Base-by-base conservation (phyloP, 2,329 filamentous ascomycete genomes). In the Arthroderma sp. region DNA sequence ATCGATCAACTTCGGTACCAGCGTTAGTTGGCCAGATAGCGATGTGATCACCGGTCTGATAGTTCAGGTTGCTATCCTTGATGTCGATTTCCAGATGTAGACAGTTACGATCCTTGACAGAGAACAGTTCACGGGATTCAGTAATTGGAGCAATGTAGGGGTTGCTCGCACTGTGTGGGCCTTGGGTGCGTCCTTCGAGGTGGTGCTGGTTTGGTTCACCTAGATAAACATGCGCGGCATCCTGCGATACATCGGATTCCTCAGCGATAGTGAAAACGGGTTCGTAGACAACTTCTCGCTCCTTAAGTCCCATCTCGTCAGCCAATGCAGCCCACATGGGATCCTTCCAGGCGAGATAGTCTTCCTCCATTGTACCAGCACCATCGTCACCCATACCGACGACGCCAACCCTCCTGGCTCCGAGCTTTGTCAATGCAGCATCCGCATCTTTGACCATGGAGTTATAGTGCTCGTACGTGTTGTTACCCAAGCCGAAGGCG, bases 391-490 rank as follows among this genome's bases (percentile, higher is more conserved):
- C 91, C 70, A 96, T 89, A 56, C 93, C 91, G 45, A 88, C 86
- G 47, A 80, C 73, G 38, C 91, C 88, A 54, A 98, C 86, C 54
- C 86, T 77, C 59, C 80, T 74, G 8, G 84, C 91, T 49, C 91
- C 91, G 15, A 94, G 73, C 58, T 84, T 89, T 58, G 79, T 73
- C 48, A 98, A 71, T 50, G 80, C 80, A 63, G 83, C 80, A 68
- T 91, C 80, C 47, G 96, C 82, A 51, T 89, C 85, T 63, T 89
- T 86, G 49, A 98, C 88, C 86, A 98, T 94, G 43, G 83, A 83
- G 71, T 98, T 98, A 75, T 95, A 98, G 72, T 98, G 91, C 63
- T 98, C 91, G 63, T 98, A 98, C 29, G 91, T 96, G 72, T 96
- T 98, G 74, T 98, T 98, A 54, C 91, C 91, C 34, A 98, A 79